Evolutionary conservation across 2,329 filamentous ascomycete species (phyloP).

Genomic region (Colletotrichum caudatum): DNA sequence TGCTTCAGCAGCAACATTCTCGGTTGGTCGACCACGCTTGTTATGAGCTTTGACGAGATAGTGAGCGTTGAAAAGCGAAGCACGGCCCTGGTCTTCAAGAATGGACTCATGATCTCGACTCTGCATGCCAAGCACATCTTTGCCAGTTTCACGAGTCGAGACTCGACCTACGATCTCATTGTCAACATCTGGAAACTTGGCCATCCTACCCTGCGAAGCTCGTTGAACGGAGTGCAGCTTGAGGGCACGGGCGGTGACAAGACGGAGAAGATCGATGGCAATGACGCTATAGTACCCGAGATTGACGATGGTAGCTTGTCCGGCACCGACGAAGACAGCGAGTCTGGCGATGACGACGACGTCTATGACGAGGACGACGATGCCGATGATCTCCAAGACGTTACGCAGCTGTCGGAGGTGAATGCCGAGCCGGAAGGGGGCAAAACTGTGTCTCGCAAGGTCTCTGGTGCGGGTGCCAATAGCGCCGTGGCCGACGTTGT

Average conservation of each 20-base stretch:
- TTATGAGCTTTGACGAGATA: slow-evolving; percentile 98
- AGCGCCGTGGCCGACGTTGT: slow-evolving; percentile 61
- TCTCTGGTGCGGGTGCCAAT: slow-evolving; percentile 69
- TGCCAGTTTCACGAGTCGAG: slow-evolving; percentile 92
- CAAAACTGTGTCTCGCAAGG: slow-evolving; percentile 76
- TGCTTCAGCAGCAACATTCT: slow-evolving; percentile 99
- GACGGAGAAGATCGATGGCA: slow-evolving; percentile 81
- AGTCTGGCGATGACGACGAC: slow-evolving; percentile 73
- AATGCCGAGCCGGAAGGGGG: slow-evolving; percentile 67
- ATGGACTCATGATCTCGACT: slow-evolving; percentile 96
- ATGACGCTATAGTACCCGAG: slow-evolving; percentile 47
- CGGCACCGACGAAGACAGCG: slow-evolving; percentile 70
- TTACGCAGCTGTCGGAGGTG: slow-evolving; percentile 54
- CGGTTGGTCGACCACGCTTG: slow-evolving; percentile 96
- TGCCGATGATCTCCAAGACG: slow-evolving; percentile 68
- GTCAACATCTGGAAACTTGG: slow-evolving; percentile 99
- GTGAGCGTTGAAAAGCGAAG: slow-evolving; percentile 97
- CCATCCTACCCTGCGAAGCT: slow-evolving; percentile 91
- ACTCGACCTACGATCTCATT: slow-evolving; percentile 96
- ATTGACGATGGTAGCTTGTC: slow-evolving; percentile 64
- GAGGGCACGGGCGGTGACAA: slow-evolving; percentile 89
- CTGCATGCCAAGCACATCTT: slow-evolving; percentile 96
- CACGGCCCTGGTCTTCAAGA: slow-evolving; percentile 95
- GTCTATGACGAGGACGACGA: slow-evolving; percentile 85
- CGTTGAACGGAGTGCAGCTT: slow-evolving; percentile 86